Conservation (phyloP, 176 grass and related monocot genomes). For the Paspalum vaginatum region DNA sequence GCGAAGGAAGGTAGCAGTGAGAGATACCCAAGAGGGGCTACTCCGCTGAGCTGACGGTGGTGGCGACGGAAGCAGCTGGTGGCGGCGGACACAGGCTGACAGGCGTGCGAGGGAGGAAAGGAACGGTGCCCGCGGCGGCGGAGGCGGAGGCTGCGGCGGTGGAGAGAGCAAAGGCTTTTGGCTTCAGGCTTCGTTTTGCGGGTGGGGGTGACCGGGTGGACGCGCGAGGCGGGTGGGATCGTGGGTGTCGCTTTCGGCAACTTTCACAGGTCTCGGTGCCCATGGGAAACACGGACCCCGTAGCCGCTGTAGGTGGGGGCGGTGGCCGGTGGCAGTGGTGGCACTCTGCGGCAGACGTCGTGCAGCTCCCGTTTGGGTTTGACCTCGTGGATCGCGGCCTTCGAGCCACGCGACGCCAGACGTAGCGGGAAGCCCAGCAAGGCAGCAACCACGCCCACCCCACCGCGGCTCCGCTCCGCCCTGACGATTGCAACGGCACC, state of each 20-base stretch:
- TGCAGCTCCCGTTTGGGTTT: slow-evolving; percentile 19
- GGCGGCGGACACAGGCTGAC: slow-evolving; percentile 9
- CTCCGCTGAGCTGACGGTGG: background rate
- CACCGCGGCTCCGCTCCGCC: background rate
- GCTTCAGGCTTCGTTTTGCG: background rate
- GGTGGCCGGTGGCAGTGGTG: slow-evolving; percentile 7
- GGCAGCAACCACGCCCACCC: background rate
- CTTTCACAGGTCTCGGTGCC: slow-evolving; percentile 39
- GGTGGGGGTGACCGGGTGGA: background rate
- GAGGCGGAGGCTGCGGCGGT: background rate
- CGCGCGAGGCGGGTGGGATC: slow-evolving; percentile 1
- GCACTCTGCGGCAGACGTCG: background rate
- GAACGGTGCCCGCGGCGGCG: background rate
- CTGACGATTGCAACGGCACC: background rate
- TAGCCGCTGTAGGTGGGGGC: background rate
- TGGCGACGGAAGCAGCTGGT: background rate
- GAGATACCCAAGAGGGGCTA: background rate
- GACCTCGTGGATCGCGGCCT: background rate
- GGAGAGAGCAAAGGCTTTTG: background rate
- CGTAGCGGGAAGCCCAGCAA: background rate
- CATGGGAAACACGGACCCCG: slow-evolving; percentile 16
- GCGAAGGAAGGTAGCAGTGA: background rate
- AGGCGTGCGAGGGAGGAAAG: background rate
- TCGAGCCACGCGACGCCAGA: slow-evolving; percentile 13
- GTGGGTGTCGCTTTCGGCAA: slow-evolving; percentile 38